Evolutionary conservation across 2,329 filamentous ascomycete genomes (phyloP), one percentile per base, ranked within the genome.

Genomic region (Pseudogymnoascus sp.): DNA sequence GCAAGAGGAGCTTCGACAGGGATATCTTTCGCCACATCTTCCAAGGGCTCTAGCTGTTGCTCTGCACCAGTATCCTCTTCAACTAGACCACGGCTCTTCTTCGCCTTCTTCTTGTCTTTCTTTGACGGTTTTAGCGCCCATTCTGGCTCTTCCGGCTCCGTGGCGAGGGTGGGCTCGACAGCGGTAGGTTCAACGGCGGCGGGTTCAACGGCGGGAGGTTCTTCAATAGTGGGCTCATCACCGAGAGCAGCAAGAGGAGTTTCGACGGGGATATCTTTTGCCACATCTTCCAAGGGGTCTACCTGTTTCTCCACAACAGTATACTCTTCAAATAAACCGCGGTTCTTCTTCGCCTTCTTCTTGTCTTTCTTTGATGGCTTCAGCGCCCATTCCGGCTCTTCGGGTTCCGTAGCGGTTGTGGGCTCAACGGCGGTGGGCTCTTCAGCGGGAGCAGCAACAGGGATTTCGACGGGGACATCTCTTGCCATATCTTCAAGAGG

Each of bases 121-220:
- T 64, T 63, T 7, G 60, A 46, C 6, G 59, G 40, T 15, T 59
- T 50, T 9, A 33, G 26, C 17, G 46, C 50, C 29, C 29, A 56
- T 13, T 9, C 13, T 21, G 50, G 29, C 50, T 56, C 31, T 67
- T 68, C 62, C 63, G 66, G 11, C 66, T 68, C 59, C 68, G 68
- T 46, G 67, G 69, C 65, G 65, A 67, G 2, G 37, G n/a, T 9
- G n/a, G n/a, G 37, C n/a, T 15, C 33, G 11, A 33, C 31, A 7
- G 31, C 31, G n/a, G 38, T 19, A 9, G 38, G 38, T 17, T 46
- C 19, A 11, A 23, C 19, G 17, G 17, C 9, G n/a, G 17, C 3
- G 3, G 44, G 13, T 3, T 46, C 42, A 26, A 26, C 42, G 46
- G 23, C n/a, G 3, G 9, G 2, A 15, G 21, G 15, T 7, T 53